These are phyloP conservation scores for Arthrobotrys pseudoclavata DNA, from an alignment of 2,329 filamentous ascomycete species.

Conservation along the genomic window DNA sequence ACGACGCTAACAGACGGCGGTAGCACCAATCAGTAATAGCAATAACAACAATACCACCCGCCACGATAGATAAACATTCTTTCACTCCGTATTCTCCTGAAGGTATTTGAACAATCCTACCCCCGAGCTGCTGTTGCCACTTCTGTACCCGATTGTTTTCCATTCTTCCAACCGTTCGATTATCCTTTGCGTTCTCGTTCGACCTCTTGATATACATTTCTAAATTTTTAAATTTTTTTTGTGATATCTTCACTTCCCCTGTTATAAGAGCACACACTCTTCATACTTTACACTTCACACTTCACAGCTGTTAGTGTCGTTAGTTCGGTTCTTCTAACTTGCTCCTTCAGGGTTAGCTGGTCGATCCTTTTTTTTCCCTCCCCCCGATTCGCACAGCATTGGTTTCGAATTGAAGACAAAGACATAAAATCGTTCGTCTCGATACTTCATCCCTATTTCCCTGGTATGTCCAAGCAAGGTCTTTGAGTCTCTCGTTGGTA, in stretches of 20 bases:
- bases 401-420: constrained; percentile 21
- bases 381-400: constrained; percentile 13
- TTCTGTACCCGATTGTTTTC: constrained; percentile 2
- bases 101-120: constrained; percentile 57
- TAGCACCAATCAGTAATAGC: constrained; percentile 58
- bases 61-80: constrained; percentile 57
- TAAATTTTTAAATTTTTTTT: constrained; percentile 3
- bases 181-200: constrained; percentile 31
- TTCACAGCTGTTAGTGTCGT: constrained; percentile 22
- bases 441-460: constrained; percentile 32
- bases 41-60: constrained; percentile 39
- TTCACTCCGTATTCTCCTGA: constrained; percentile 51
- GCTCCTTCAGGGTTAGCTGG: constrained; percentile 44
- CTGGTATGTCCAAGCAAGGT: constrained; percentile 47
- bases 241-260: constrained; percentile 23
- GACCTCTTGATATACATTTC: constrained; percentile 26
- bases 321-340: constrained; percentile 53
- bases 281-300: constrained; percentile 14
- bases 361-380: constrained; percentile 49
- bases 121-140: constrained; percentile 10
- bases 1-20: constrained; percentile 56
- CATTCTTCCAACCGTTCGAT: constrained; percentile 55
- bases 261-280: constrained; percentile 36
- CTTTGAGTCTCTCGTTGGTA: constrained; percentile 39
- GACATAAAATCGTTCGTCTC: constrained; percentile 4